Base-by-base conservation (phyloP, 1,139 yeast species). In the Geotrichum klebahnii region DNA sequence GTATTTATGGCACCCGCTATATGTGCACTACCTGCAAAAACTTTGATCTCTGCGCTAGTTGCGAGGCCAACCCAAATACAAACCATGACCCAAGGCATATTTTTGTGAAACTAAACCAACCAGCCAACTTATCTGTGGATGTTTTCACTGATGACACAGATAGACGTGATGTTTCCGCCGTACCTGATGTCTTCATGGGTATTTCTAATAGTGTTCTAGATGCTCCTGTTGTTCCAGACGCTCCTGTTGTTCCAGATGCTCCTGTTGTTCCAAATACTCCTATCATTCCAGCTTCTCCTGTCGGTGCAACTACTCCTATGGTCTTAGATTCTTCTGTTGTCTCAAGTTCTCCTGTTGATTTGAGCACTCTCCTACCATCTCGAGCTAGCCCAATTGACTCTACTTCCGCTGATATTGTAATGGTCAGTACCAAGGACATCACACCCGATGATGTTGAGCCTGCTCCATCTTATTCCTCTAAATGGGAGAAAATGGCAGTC, bases 1-100 rank as follows among this genome's bases (percentile, higher is more conserved):
- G 24, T 19, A 69, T 79, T 42, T 56, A 49, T 24, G 84, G 83
- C 1, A 59, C 58, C 20, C 71, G 83, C 44, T 80, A 69, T 65
- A 71, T 71, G 54, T 79, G 84, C 60, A 65, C 73, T 47, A 69
- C 72, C 17, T 79, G 84, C 58, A 55, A 61, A 1, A 75, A 79
- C 56, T 74, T 65, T 58, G 84, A 79, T 57, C 67, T 79, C 51
- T 79, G 84, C 61, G 70, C 67, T 28, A 54, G 58, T 9, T 80
- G 84, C 59, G 75, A 74, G 54, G 57, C 61, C 12, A 39, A 52
- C 36, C 63, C 64, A 8, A 45, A 24, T 19, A 49, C 51, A 16
- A 48, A 44, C 22, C 68, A 65, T 42, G 56, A 56, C 38, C 44
- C 44, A 16, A 24, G 53, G 16, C 68, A 64, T 42, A 60, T 62